Percentiles rank a stretch among this genome's conserved stretches.
phyloP scores from a whole-genome alignment of 208 protist species.

The Acanthamoeba lenticulata region DNA sequence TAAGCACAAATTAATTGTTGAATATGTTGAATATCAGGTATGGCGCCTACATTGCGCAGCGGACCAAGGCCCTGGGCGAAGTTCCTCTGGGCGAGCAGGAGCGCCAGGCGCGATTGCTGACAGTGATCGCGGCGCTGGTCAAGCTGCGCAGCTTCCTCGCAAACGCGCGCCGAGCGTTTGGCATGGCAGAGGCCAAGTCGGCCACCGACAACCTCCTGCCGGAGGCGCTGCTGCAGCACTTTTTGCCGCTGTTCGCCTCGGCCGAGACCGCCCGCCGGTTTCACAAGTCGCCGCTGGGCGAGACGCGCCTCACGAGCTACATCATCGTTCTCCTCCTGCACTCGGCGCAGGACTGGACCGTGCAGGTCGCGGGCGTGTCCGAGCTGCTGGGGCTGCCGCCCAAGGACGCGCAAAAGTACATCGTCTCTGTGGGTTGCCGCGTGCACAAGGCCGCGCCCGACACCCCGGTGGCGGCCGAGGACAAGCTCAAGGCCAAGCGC shows the following conservation, averaged over 20 bases:
- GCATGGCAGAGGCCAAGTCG: background rate
- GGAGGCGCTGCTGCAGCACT: background rate
- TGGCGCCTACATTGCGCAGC: background rate
- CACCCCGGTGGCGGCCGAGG: too few species aligned
- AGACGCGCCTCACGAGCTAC: background rate
- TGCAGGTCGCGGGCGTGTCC: background rate
- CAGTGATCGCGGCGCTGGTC: background rate
- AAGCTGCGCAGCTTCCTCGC: slow-evolving; percentile 5
- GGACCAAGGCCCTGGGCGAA: background rate
- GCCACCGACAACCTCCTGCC: background rate
- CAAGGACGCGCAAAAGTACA: slow-evolving; percentile 12
- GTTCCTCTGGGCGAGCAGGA: slow-evolving; percentile 1
- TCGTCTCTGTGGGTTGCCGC: background rate
- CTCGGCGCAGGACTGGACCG: background rate
- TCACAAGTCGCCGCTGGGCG: background rate
- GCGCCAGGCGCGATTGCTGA: background rate
- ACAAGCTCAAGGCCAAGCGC: too few species aligned
- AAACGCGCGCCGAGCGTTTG: background rate
- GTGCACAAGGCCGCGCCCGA: too few species aligned
- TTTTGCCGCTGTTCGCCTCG: background rate
- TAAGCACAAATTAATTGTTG: too few species aligned
- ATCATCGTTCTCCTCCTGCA: slow-evolving; percentile 20
- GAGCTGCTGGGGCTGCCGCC: background rate
- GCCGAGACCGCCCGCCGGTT: background rate
- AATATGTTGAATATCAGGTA: background rate